phyloP scores from a whole-genome alignment of 306 rosid species.

The Sophora flavescens region DNA sequence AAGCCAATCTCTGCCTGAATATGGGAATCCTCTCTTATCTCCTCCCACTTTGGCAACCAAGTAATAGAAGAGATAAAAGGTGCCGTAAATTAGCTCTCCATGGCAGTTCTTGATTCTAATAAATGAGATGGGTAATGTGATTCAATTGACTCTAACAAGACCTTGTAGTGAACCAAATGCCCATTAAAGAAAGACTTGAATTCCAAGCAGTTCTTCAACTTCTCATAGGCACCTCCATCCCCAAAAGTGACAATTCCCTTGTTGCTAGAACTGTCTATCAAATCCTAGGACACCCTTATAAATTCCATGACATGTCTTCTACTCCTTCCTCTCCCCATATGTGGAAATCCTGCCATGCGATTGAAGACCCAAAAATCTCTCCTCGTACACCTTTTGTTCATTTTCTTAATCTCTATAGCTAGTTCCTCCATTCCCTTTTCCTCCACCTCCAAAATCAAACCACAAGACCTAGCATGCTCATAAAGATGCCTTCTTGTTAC shows the following conservation, averaged over 20 bases:
- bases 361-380: slow-evolving; percentile 60
- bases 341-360: slow-evolving; percentile 57
- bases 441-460: slow-evolving; percentile 50
- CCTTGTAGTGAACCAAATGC: slow-evolving; percentile 57
- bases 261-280: too few relatives aligned
- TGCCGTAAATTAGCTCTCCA: slow-evolving; percentile 53
- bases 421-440: slow-evolving; percentile 50
- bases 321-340: slow-evolving; percentile 47
- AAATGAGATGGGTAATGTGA: slow-evolving; percentile 46
- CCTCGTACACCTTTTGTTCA: slow-evolving; percentile 49
- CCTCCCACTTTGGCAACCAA: slow-evolving; percentile 52
- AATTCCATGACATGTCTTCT: too few relatives aligned
- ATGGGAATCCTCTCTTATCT: slow-evolving; percentile 34
- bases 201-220: too few relatives aligned
- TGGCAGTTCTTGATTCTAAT: slow-evolving; percentile 55
- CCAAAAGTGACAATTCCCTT: too few relatives aligned
- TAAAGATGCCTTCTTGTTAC: slow-evolving; percentile 46
- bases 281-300: too few relatives aligned
- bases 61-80: slow-evolving; percentile 49
- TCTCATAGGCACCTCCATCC: too few relatives aligned
- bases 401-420: slow-evolving; percentile 47
- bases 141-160: slow-evolving; percentile 59
- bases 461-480: slow-evolving; percentile 45
- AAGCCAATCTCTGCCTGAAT: slow-evolving; percentile 37
- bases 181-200: too few relatives aligned